Evolutionary conservation across 169 alveolate species (phyloP).

Genomic region (Babesia ovis): DNA sequence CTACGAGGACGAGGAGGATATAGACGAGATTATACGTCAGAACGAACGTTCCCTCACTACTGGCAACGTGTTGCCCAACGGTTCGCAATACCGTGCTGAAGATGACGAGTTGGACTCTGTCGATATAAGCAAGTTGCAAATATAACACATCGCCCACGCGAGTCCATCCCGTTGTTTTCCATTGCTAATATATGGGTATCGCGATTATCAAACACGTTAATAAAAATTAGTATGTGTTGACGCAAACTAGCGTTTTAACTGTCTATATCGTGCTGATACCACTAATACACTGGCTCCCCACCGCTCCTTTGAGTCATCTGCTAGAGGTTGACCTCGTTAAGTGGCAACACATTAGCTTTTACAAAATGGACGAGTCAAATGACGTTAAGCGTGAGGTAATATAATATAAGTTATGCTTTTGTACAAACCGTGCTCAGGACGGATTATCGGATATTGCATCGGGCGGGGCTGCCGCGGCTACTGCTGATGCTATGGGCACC

Average conservation of each 20-base stretch:
- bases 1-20: conserved; percentile 64
- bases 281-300: no score
- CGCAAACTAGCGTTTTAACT: no score
- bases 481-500: not conserved
- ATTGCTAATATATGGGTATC: no score
- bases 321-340: not conserved
- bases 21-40: conserved; percentile 58
- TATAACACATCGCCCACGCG: conserved; percentile 10
- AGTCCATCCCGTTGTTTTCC: not conserved
- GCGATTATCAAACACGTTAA: no score
- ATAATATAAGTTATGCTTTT: not conserved
- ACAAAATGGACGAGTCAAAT: not conserved
- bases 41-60: conserved; percentile 40
- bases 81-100: conserved; percentile 16
- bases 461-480: not conserved
- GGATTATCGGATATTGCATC: conserved; percentile 6
- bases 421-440: conserved; percentile 5
- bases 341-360: not conserved
- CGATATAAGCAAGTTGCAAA: conserved; percentile 33
- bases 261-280: no score
- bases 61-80: conserved; percentile 60
- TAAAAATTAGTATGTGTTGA: no score
- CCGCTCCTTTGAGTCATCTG: no score
- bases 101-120: conserved; percentile 31
- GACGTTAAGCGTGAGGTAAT: conserved; percentile 15